These are phyloP conservation scores for Lonicera japonica DNA, from an alignment of 129 eudicot species.

Conservation along the genomic window DNA sequence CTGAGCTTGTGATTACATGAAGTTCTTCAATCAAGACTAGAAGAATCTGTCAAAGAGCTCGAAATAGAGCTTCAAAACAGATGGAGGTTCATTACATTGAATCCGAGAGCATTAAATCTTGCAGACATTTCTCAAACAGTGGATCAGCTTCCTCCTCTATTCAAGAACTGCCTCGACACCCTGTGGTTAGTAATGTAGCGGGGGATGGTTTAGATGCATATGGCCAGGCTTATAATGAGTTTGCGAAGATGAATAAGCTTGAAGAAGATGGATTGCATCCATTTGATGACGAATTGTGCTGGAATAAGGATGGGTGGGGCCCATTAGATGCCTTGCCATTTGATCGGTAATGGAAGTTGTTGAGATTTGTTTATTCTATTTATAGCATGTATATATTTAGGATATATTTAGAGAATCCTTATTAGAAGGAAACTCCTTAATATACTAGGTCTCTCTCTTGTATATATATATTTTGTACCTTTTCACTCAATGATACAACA, in stretches of 20 bases:
- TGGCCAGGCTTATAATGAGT: background rate
- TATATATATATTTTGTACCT: no score
- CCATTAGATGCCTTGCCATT: no score
- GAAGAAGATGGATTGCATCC: background rate
- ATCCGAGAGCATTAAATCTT: slow-evolving; percentile 19
- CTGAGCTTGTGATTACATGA: slow-evolving; percentile 75
- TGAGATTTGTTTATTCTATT: no score
- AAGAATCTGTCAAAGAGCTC: slow-evolving; percentile 70
- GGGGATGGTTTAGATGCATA: background rate
- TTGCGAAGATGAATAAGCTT: slow-evolving; percentile 34
- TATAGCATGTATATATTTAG: no score
- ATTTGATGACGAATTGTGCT: no score
- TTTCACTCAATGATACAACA: no score
- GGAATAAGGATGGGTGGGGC: no score
- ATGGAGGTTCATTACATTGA: slow-evolving; percentile 14
- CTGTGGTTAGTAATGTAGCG: background rate
- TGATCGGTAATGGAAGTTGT: background rate
- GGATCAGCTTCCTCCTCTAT: slow-evolving; percentile 31
- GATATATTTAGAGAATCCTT: no score
- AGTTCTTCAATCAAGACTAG: slow-evolving; percentile 68
- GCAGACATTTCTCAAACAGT: slow-evolving; percentile 32
- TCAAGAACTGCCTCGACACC: background rate
- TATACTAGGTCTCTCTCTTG: no score
- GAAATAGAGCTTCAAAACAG: slow-evolving; percentile 53
- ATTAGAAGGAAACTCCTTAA: no score